A percentile compares a stretch with the other conserved stretches of the same genome.
Conservation (phyloP, 2,329 filamentous ascomycete genomes). For the Chalaropsis thielavioides region DNA sequence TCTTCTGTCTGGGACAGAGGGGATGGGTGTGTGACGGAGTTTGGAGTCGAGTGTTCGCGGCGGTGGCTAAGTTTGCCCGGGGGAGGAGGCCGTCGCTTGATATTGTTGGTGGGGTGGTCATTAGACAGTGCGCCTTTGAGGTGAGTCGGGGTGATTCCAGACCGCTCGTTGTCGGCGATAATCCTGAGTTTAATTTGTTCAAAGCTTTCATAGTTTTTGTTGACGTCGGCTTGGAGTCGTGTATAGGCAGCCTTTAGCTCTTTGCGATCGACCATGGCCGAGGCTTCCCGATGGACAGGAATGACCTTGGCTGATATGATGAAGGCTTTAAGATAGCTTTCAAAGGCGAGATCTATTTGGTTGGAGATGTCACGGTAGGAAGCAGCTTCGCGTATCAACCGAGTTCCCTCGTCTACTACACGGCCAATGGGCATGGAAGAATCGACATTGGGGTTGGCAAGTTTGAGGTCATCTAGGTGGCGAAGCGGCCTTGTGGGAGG, state of each 20-base stretch:
- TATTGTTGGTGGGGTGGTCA: not conserved
- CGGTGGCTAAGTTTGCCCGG: slow-evolving; percentile 4
- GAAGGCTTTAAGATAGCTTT: slow-evolving; percentile 70
- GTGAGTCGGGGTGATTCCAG: slow-evolving; percentile 38
- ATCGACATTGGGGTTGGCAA: slow-evolving; percentile 33
- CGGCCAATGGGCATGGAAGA: slow-evolving; percentile 37
- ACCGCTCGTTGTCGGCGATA: slow-evolving; percentile 47
- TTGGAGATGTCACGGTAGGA: slow-evolving; percentile 44
- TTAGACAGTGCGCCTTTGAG: not conserved
- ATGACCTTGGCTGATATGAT: slow-evolving; percentile 66
- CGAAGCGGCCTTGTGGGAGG: slow-evolving; percentile 25
- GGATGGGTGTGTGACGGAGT: not conserved
- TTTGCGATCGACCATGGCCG: slow-evolving; percentile 43
- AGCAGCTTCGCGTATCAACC: slow-evolving; percentile 44
- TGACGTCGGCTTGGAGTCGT: slow-evolving; percentile 37
- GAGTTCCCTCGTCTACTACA: slow-evolving; percentile 39
- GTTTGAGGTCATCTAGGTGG: slow-evolving; percentile 40
- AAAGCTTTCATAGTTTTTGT: slow-evolving; percentile 35
- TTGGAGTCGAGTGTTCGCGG: slow-evolving; percentile 11
- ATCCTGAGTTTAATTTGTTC: slow-evolving; percentile 45
- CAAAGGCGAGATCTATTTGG: slow-evolving; percentile 59
- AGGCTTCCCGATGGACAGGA: slow-evolving; percentile 60
- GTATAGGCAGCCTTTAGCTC: slow-evolving; percentile 36
- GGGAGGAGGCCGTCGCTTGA: not conserved
- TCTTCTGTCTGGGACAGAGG: slow-evolving; percentile 11